A percentile compares a stretch with the other conserved stretches of the same genome.
These are phyloP conservation scores for Globisporangium polare DNA, from an alignment of 352 stramenopile species.

Conservation along the genomic window DNA sequence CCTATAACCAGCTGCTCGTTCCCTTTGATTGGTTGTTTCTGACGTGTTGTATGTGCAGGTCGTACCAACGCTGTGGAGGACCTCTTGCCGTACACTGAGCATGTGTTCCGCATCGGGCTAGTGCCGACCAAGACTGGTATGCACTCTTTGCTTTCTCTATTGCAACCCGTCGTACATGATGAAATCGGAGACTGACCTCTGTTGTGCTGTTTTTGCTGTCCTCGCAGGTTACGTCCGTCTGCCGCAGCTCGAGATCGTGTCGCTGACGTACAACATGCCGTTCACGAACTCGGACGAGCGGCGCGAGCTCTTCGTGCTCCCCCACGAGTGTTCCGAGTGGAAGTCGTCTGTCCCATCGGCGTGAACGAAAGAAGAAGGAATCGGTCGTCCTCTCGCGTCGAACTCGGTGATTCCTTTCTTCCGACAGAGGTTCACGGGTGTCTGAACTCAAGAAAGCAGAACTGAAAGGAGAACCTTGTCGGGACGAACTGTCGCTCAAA, in stretches of 20 bases:
- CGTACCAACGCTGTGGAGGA: constrained; percentile 73
- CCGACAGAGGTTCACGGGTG: background rate
- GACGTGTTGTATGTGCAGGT: no score
- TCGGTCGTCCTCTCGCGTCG: background rate
- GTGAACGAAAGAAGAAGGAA: background rate
- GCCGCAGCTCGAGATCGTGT: constrained; percentile 73
- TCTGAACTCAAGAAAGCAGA: background rate
- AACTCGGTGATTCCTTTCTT: background rate
- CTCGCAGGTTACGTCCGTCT: constrained; percentile 60
- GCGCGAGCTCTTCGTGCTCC: constrained; percentile 73
- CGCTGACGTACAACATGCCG: constrained; percentile 60
- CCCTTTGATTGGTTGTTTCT: no score
- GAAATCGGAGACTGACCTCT: constrained; percentile 11
- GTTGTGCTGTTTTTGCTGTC: constrained; percentile 3
- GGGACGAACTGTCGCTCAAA: background rate
- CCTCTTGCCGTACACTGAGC: constrained; percentile 63
- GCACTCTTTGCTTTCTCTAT: background rate
- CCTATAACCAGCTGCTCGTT: no score
- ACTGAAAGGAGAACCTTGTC: background rate
- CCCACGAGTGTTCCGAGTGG: constrained; percentile 54
- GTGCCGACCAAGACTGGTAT: constrained; percentile 77
- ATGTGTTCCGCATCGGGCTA: constrained; percentile 59
- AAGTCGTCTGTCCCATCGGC: constrained; percentile 11
- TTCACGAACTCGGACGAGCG: constrained; percentile 68
- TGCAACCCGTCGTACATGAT: background rate